Evolutionary conservation across 2,329 filamentous ascomycete genomes (phyloP).

Genomic region (Nothophoma quercina): DNA sequence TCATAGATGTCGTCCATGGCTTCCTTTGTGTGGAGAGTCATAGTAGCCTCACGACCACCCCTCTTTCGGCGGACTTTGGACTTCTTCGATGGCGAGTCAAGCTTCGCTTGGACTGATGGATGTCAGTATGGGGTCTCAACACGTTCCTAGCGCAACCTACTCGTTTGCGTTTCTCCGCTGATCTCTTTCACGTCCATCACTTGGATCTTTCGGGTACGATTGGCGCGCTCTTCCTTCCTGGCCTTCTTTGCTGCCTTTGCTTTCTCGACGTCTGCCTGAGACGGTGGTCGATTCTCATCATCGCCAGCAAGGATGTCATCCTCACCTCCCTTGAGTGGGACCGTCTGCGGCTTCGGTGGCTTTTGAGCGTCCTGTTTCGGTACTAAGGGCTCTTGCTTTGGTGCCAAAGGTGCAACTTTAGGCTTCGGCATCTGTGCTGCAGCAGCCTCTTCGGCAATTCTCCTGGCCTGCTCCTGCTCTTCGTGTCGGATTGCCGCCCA

Average conservation of each 20-base stretch:
- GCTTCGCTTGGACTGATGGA: conserved; percentile 81
- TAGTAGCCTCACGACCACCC: conserved; percentile 81
- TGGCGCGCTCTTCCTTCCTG: conserved; percentile 58
- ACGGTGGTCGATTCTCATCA: conserved; percentile 57
- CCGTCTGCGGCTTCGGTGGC: conserved; percentile 30
- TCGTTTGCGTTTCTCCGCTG: conserved; percentile 87
- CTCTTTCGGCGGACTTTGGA: conserved; percentile 78
- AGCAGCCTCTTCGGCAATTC: conserved; percentile 26
- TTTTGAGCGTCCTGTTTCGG: conserved; percentile 27
- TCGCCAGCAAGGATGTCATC: conserved; percentile 46
- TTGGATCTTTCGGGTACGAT: conserved; percentile 69
- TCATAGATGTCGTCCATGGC: conserved; percentile 98
- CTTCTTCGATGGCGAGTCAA: conserved; percentile 85
- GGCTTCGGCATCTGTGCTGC: conserved; percentile 20
- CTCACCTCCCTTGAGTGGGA: conserved; percentile 46
- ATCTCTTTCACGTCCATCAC: conserved; percentile 71
- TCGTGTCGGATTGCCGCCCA: conserved; percentile 54
- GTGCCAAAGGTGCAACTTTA: conserved; percentile 11
- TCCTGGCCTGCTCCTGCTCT: conserved; percentile 38
- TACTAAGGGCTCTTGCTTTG: conserved; percentile 20
- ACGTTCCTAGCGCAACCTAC: conserved; percentile 60
- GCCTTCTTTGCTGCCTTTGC: conserved; percentile 61
- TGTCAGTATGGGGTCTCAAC: conserved; percentile 24
- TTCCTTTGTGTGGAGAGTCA: conserved; percentile 95
- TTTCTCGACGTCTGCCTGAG: conserved; percentile 61